phyloP scores from a whole-genome alignment of 2,329 filamentous ascomycete genomes.

The Fusarium sp. region DNA sequence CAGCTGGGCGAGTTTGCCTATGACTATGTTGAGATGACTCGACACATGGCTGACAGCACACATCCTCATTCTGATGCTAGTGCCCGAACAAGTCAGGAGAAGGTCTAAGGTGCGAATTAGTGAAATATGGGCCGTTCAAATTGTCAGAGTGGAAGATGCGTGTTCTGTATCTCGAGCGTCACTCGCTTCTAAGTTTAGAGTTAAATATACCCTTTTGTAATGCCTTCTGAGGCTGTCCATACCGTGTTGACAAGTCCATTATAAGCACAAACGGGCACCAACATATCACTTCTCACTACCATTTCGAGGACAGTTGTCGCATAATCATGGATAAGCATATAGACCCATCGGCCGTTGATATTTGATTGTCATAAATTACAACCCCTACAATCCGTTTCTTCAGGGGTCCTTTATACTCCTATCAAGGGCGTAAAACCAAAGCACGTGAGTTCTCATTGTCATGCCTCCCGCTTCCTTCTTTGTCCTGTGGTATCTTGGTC shows the following conservation, averaged over 20 bases:
- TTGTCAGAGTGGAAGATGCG: neutral
- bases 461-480: conserved; percentile 21
- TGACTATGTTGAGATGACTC: conserved; percentile 78
- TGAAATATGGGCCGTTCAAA: neutral
- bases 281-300: neutral
- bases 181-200: neutral
- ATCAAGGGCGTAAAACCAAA: conserved; percentile 28
- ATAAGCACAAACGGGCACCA: neutral
- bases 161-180: neutral
- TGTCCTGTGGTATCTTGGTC: conserved; percentile 36
- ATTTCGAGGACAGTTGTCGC: neutral
- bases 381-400: neutral
- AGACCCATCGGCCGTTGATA: neutral
- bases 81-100: conserved; percentile 45
- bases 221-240: neutral
- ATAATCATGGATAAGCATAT: neutral
- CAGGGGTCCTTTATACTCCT: conserved; percentile 8
- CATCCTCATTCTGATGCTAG: conserved; percentile 35
- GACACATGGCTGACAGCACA: conserved; percentile 64
- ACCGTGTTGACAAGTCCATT: neutral
- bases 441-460: conserved; percentile 28
- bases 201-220: conserved; percentile 20
- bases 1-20: conserved; percentile 86
- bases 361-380: conserved; percentile 12
- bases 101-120: conserved; percentile 23